Conservation (phyloP, 257 asterid genomes). For the Striga asiatica region DNA sequence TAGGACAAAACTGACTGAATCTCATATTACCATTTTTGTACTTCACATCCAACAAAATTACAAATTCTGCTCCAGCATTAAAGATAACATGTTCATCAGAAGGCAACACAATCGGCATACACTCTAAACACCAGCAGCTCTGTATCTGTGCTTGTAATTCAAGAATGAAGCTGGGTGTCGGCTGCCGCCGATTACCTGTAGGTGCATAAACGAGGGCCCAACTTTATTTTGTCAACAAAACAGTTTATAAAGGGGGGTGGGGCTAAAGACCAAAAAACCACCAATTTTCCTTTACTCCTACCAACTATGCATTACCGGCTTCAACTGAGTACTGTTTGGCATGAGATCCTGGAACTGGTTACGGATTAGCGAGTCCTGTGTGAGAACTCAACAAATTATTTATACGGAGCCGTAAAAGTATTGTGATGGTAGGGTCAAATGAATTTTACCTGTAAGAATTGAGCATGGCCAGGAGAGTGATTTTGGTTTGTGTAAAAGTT, state of each 20-base stretch:
- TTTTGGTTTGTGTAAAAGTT: conserved; percentile 38
- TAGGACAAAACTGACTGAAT: conserved; percentile 5
- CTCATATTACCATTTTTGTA: background rate
- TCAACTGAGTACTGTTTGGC: conserved; percentile 33
- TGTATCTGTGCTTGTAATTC: conserved; percentile 38
- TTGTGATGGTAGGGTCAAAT: conserved; percentile 8
- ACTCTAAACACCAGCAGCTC: conserved; percentile 39
- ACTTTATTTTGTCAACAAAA: conserved; percentile 13
- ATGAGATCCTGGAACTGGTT: conserved; percentile 43
- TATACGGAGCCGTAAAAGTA: background rate
- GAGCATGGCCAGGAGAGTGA: conserved; percentile 42
- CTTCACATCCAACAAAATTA: background rate
- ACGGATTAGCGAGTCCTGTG: conserved; percentile 41
- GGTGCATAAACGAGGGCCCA: conserved; percentile 19
- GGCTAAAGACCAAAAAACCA: background rate
- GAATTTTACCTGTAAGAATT: conserved; percentile 39
- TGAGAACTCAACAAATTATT: background rate
- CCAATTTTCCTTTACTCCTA: background rate
- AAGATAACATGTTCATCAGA: conserved; percentile 6
- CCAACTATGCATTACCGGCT: conserved; percentile 32
- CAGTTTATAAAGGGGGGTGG: too few relatives aligned
- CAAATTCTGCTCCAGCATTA: conserved; percentile 7
- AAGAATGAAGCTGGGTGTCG: conserved; percentile 37
- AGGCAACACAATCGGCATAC: background rate
- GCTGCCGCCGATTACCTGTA: conserved; percentile 41